phyloP scores from a whole-genome alignment of 2,329 filamentous ascomycete species.

The Coniochaeta sp. region DNA sequence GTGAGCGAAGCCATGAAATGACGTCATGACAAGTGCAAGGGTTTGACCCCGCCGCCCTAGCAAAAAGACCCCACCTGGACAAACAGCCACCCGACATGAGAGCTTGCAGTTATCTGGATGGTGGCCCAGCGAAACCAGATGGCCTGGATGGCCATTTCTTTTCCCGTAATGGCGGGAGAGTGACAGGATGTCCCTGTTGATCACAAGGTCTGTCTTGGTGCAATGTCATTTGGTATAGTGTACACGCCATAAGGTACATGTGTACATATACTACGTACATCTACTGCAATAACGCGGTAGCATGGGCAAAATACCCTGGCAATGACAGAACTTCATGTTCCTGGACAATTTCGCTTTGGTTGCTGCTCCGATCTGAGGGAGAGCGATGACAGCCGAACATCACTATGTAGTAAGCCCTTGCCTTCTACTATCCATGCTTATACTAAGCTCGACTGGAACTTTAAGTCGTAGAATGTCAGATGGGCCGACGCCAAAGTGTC shows the following conservation, averaged over 20 bases:
- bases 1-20: background rate
- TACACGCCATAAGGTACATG: no score
- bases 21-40: background rate
- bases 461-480: background rate
- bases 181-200: slow-evolving; percentile 2
- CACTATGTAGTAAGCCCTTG: no score
- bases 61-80: background rate
- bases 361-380: background rate
- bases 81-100: background rate
- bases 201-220: background rate
- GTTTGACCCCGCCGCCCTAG: background rate
- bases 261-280: no score
- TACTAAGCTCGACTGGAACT: background rate
- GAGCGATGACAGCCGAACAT: no score
- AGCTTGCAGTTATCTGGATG: background rate
- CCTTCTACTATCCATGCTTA: no score
- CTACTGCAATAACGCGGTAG: no score
- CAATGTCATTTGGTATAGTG: no score
- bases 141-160: background rate
- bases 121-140: background rate
- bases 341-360: no score
- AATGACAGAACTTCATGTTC: no score
- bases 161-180: background rate
- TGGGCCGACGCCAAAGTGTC: background rate
- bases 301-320: no score